Conservation (phyloP, 768 basidiomycete genomes). For the Leccinum fibrillosum region DNA sequence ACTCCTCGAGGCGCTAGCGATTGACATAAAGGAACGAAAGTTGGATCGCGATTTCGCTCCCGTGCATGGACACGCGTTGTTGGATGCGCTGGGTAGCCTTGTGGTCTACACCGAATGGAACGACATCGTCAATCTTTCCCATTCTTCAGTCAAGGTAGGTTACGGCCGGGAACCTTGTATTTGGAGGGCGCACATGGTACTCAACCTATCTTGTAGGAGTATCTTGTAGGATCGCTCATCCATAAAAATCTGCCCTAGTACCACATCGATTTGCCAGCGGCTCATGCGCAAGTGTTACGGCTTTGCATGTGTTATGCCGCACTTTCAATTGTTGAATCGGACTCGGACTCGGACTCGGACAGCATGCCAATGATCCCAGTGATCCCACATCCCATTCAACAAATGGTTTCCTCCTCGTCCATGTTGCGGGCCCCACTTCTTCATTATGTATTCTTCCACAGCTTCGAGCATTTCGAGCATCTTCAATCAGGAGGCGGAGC, state of each 20-base stretch:
- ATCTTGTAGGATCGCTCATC: background rate
- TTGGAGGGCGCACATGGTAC: background rate
- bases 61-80: background rate
- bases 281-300: background rate
- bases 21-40: conserved; percentile 3
- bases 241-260: background rate
- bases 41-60: background rate
- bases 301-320: background rate
- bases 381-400: no score
- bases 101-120: conserved; percentile 7
- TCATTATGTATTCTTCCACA: background rate
- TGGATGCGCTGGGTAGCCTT: conserved; percentile 11
- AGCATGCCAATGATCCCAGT: background rate
- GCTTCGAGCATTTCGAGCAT: background rate
- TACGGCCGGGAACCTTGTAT: background rate
- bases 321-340: background rate
- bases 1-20: conserved; percentile 8
- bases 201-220: background rate
- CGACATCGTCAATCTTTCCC: conserved; percentile 4
- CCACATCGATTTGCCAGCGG: background rate
- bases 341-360: background rate
- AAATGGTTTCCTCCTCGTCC: background rate
- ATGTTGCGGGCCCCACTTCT: background rate
- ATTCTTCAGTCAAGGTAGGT: conserved; percentile 18
- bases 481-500: background rate